Base-by-base conservation (phyloP, 2,329 filamentous ascomycete genomes). In the Diaporthe helianthi region DNA sequence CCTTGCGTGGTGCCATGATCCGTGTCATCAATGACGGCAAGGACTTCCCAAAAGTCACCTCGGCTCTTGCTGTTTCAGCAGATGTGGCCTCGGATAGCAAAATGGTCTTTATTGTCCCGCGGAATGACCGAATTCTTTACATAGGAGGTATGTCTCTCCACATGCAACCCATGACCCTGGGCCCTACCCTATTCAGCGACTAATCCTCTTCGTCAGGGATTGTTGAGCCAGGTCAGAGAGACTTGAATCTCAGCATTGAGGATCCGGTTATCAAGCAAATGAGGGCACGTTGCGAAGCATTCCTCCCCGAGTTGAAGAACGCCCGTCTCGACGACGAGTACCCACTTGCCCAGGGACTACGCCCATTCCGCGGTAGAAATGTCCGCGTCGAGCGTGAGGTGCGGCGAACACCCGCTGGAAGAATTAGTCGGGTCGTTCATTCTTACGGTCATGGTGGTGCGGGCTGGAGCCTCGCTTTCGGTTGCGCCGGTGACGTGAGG, bases 301-400 rank as follows among this genome's bases (percentile, higher is more conserved):
- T 58, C 5, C 12, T 58, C 4, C 53, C 53, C 15, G 53, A 41
- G 4, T 12, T 58, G 36, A 58, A 58, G 53, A 58, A 58, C 15
- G 53, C 53, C 22, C 53, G 36, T 41, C 53, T 58, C n/a, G 53
- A 58, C 36, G 2, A 58, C 6, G 53, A 58, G 53, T 58, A 58
- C 29, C 53, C 53, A 58, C 53, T 58, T 8, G 53, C 53, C 22
- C 53, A 58, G 36, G 53, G 53, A 29, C 33, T 58, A 29, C 53
- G 53, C 9, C 53, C 53, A 22, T 58, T 58, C 22, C 53, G 53
- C 33, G 53, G 53, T 19, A 58, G 36, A 41, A 58, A 58, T 29
- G 53, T 58, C 36, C 53, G 53, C 53, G 53, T 58, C 15, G 53
- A 58, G 13, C 53, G 53, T 17, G 53, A 58, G 53, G 33, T 58